phyloP scores from a whole-genome alignment of 83 land plant genomes.

The Isoetes engelmannii region DNA sequence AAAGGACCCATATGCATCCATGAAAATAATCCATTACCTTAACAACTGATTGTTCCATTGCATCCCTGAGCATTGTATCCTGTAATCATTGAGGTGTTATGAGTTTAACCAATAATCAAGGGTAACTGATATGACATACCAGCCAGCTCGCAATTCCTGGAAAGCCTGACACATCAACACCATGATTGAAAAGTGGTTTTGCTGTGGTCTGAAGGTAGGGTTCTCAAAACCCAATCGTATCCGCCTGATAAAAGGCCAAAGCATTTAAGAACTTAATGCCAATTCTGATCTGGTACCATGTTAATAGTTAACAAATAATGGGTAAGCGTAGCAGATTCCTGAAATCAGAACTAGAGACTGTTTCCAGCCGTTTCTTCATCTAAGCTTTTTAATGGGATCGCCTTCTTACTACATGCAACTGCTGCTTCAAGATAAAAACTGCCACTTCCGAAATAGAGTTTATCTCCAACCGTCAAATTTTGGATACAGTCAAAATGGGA shows the following conservation, averaged over 20 bases:
- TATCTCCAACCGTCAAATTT: no score
- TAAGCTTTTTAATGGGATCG: no score
- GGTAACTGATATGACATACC: constrained; percentile 19
- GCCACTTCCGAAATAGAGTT: no score
- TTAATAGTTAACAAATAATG: no score
- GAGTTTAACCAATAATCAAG: background rate
- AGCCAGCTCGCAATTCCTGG: constrained; percentile 29
- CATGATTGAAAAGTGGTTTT: constrained; percentile 20
- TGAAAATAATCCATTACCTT: background rate
- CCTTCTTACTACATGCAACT: no score
- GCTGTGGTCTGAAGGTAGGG: constrained; percentile 19
- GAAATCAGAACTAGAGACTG: no score
- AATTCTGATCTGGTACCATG: constrained; percentile 4
- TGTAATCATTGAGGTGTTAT: background rate
- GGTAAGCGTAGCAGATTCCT: no score
- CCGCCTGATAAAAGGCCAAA: constrained; percentile 26
- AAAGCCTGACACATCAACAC: constrained; percentile 30
- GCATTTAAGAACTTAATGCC: constrained; percentile 22
- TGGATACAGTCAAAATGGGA: no score
- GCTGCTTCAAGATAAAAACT: no score
- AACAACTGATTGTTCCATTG: constrained; percentile 9
- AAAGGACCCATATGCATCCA: no score
- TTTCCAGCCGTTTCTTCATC: no score
- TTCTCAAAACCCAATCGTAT: constrained; percentile 22
- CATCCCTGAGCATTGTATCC: constrained; percentile 6